Conservation (phyloP, 2,329 filamentous ascomycete species). For the Ophiostoma perfectum region DNA sequence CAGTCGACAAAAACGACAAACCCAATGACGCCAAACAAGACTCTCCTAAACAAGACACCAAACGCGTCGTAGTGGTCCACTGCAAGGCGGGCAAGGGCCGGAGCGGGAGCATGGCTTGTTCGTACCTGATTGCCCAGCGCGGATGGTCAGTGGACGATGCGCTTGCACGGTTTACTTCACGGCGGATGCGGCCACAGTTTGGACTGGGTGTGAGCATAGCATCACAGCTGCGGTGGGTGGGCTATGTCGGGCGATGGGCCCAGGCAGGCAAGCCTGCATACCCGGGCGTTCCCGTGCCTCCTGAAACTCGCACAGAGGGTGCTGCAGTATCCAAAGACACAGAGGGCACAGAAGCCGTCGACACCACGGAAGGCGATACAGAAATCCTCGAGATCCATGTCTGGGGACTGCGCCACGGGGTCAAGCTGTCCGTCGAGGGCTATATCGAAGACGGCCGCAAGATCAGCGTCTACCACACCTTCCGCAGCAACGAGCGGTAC, state of each 20-base stretch:
- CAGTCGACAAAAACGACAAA: slow-evolving; percentile 32
- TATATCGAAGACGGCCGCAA: slow-evolving; percentile 83
- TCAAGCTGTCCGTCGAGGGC: slow-evolving; percentile 80
- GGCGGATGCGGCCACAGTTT: slow-evolving; percentile 84
- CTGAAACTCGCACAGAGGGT: not conserved
- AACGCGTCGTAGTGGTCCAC: slow-evolving; percentile 81
- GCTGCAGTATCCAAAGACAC: not conserved
- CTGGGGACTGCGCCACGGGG: slow-evolving; percentile 81
- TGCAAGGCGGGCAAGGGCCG: slow-evolving; percentile 96
- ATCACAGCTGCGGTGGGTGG: slow-evolving; percentile 80
- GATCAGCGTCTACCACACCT: slow-evolving; percentile 79
- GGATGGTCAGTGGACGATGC: slow-evolving; percentile 52
- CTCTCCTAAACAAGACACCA: slow-evolving; percentile 16
- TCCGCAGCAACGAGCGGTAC: slow-evolving; percentile 64
- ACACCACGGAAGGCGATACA: slow-evolving; percentile 63
- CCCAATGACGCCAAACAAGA: slow-evolving; percentile 31
- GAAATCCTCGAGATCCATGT: slow-evolving; percentile 86
- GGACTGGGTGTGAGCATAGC: slow-evolving; percentile 84
- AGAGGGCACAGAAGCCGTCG: not conserved
- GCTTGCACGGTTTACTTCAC: slow-evolving; percentile 60
- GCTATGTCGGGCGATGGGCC: slow-evolving; percentile 85
- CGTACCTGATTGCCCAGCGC: slow-evolving; percentile 85
- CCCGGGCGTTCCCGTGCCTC: slow-evolving; percentile 24
- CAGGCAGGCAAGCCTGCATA: slow-evolving; percentile 53
- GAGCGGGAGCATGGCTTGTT: slow-evolving; percentile 80